Percentiles rank a stretch among this genome's conserved stretches.
Conservation (phyloP, 148 eudicot species). For the Camellia japonica region DNA sequence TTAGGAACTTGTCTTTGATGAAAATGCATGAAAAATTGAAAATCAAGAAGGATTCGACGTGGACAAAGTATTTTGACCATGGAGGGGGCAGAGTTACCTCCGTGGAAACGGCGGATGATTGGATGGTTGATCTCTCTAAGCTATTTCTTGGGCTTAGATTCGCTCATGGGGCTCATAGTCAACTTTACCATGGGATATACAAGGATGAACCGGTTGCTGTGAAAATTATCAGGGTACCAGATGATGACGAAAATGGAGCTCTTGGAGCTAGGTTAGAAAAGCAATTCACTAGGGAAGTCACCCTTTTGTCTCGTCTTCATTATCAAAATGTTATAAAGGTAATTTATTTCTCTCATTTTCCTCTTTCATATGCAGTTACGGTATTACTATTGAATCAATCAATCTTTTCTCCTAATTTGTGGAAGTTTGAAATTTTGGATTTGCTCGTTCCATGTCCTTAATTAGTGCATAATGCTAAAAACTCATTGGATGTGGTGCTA, state of each 20-base stretch:
- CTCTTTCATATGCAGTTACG: not conserved
- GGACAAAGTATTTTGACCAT: conserved; percentile 81
- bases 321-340: conserved; percentile 89
- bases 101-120: conserved; percentile 69
- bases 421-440: not conserved
- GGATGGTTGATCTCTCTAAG: conserved; percentile 72
- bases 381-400: not conserved
- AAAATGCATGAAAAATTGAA: conserved; percentile 45
- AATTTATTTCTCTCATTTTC: not conserved
- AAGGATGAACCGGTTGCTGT: conserved; percentile 78
- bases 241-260: conserved; percentile 71
- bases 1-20: conserved; percentile 44
- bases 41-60: conserved; percentile 47
- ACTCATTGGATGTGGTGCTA: not conserved
- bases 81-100: conserved; percentile 71
- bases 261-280: conserved; percentile 65
- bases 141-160: conserved; percentile 68
- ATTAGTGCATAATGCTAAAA: not conserved
- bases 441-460: not conserved
- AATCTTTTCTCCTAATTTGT: not conserved
- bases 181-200: conserved; percentile 77
- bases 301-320: conserved; percentile 64
- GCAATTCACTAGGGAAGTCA: conserved; percentile 74
- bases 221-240: conserved; percentile 73
- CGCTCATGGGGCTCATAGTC: conserved; percentile 86